phyloP scores from a whole-genome alignment of 768 basidiomycete species.

The Russula olivacea region DNA sequence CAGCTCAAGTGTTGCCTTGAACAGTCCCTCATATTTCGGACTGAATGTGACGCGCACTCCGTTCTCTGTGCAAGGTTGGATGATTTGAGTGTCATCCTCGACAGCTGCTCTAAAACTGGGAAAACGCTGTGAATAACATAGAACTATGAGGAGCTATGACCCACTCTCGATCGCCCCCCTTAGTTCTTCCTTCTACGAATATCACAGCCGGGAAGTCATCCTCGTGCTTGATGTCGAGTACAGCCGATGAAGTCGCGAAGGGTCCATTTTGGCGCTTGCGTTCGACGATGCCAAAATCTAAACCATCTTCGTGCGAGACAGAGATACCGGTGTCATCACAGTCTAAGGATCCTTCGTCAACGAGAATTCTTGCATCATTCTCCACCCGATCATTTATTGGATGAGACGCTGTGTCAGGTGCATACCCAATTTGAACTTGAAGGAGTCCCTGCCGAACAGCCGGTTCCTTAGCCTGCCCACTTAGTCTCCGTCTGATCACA shows the following conservation, averaged over 20 bases:
- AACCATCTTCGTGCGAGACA: conserved; percentile 29
- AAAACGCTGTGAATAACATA: background rate
- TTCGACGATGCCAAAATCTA: conserved; percentile 51
- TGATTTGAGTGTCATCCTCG: background rate
- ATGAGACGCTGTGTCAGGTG: background rate
- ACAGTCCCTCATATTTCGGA: conserved; percentile 15
- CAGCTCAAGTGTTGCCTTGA: conserved; percentile 10
- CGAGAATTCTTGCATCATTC: background rate
- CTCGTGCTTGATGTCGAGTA: conserved; percentile 14
- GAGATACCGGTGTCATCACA: conserved; percentile 46
- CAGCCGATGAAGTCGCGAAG: conserved; percentile 8
- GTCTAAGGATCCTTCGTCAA: conserved; percentile 30
- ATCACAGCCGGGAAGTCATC: conserved; percentile 10
- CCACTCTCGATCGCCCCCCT: conserved; percentile 7
- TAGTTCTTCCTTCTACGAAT: conserved; percentile 10
- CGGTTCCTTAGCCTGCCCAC: background rate
- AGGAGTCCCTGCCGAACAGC: background rate
- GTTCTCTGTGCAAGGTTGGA: conserved; percentile 2
- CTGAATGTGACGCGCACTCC: conserved; percentile 6
- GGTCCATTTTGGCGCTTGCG: conserved; percentile 28
- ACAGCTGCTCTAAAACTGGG: conserved; percentile 8
- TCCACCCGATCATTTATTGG: background rate
- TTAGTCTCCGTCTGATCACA: conserved; percentile 4
- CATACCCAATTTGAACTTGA: background rate
- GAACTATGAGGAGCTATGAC: background rate